A percentile compares a stretch with the other conserved stretches of the same genome.
Evolutionary conservation across 768 basidiomycete genomes (phyloP).

Genomic region (Austroboletus festivus): DNA sequence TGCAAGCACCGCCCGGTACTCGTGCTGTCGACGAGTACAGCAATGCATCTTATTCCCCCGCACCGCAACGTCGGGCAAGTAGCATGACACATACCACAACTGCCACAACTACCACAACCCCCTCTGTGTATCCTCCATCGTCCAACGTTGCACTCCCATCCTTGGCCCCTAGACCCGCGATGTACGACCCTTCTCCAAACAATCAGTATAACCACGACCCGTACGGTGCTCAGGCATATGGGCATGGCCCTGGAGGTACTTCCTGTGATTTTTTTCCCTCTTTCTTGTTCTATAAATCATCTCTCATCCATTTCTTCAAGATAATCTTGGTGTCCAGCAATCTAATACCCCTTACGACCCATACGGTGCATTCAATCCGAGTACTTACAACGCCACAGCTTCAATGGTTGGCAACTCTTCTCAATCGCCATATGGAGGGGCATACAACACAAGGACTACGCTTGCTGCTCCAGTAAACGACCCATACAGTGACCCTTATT

Average conservation of each 20-base stretch:
- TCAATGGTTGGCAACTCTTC: constrained; percentile 10
- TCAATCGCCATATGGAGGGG: constrained; percentile 15
- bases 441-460: constrained; percentile 15
- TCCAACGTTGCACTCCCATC: constrained; percentile 23
- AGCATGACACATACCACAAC: constrained; percentile 37
- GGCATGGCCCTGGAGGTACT: constrained; percentile 50
- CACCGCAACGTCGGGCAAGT: constrained; percentile 42
- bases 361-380: constrained; percentile 40
- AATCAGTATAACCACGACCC: constrained; percentile 28
- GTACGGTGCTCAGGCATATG: constrained; percentile 39
- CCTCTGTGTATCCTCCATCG: constrained; percentile 35
- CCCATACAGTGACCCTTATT: constrained; percentile 28
- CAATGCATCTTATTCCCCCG: constrained; percentile 44
- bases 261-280: constrained; percentile 45
- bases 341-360: constrained; percentile 53
- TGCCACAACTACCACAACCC: constrained; percentile 40
- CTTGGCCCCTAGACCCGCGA: constrained; percentile 5
- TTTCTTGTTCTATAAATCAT: neutral
- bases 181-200: constrained; percentile 20
- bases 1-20: constrained; percentile 58
- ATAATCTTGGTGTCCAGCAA: constrained; percentile 51
- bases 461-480: constrained; percentile 11
- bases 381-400: constrained; percentile 39
- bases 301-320: constrained; percentile 34
- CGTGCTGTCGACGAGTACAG: constrained; percentile 80